Evolutionary conservation across 768 basidiomycete species (phyloP).

Genomic region (Leccinellum luteum): DNA sequence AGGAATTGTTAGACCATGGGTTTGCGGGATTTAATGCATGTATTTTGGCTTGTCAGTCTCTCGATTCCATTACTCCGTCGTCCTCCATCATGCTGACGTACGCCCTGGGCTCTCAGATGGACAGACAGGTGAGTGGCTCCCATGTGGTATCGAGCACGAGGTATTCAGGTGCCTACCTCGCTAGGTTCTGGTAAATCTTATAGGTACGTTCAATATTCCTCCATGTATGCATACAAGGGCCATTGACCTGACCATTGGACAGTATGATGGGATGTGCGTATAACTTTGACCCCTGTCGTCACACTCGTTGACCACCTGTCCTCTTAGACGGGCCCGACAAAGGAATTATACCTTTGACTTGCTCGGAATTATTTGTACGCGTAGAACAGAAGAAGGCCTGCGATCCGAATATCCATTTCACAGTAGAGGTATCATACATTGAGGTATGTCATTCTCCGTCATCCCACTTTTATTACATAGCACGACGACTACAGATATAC

Average conservation of each 20-base stretch:
- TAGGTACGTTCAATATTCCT: conserved; percentile 50
- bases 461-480: not conserved
- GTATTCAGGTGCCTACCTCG: conserved; percentile 4
- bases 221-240: not conserved
- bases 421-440: conserved; percentile 98
- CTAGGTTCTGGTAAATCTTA: conserved; percentile 90
- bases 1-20: conserved; percentile 91
- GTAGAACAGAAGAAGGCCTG: conserved; percentile 60
- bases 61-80: not conserved
- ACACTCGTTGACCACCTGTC: conserved; percentile 5
- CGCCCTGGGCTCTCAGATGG: conserved; percentile 45
- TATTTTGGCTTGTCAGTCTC: conserved; percentile 92
- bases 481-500: conserved; percentile 60
- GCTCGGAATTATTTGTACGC: conserved; percentile 86
- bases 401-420: conserved; percentile 74
- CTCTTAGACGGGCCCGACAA: conserved; percentile 87
- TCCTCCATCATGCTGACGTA: not conserved
- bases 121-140: conserved; percentile 69
- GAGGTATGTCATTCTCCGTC: conserved; percentile 52
- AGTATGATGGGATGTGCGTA: conserved; percentile 96
- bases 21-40: conserved; percentile 98
- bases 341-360: conserved; percentile 96
- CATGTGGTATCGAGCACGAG: not conserved
- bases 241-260: conserved; percentile 12
- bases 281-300: conserved; percentile 2